Conservation (phyloP, 129 eudicot species). For the Escallonia rubra region DNA sequence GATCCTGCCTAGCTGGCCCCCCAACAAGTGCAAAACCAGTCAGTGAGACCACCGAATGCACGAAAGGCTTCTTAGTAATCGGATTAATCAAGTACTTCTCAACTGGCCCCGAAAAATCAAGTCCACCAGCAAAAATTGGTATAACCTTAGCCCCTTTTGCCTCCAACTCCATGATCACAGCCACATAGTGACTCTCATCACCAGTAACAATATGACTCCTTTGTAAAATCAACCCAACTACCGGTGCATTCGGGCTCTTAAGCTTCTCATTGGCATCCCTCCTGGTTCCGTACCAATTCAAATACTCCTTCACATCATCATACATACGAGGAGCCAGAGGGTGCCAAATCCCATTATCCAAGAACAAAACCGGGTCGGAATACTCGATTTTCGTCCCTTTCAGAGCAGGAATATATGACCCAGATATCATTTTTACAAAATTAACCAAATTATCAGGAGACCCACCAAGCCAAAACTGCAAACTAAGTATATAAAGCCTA, state of each 20-base stretch:
- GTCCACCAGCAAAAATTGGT: constrained; percentile 96
- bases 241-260: constrained; percentile 60
- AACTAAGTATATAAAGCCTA: constrained; percentile 81
- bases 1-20: constrained; percentile 99
- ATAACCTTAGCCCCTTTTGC: constrained; percentile 95
- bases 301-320: constrained; percentile 97
- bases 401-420: constrained; percentile 86
- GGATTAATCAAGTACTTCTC: constrained; percentile 83
- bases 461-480: constrained; percentile 99
- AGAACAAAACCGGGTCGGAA: constrained; percentile 91
- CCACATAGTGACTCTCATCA: constrained; percentile 95
- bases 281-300: constrained; percentile 97
- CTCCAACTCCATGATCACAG: constrained; percentile 97
- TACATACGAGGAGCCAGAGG: constrained; percentile 98
- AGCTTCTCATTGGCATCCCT: constrained; percentile 86
- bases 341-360: constrained; percentile 96
- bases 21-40: constrained; percentile 99
- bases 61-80: constrained; percentile 80
- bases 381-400: constrained; percentile 71
- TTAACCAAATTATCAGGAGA: constrained; percentile 95
- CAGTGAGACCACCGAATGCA: constrained; percentile 78
- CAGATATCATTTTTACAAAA: constrained; percentile 87
- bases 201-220: constrained; percentile 99
- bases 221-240: constrained; percentile 78
- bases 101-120: constrained; percentile 94